Evolutionary conservation across 2,329 filamentous ascomycete species (phyloP), one percentile per base, ranked within the genome.

Genomic region (Coniosporium tulheliwenetii): DNA sequence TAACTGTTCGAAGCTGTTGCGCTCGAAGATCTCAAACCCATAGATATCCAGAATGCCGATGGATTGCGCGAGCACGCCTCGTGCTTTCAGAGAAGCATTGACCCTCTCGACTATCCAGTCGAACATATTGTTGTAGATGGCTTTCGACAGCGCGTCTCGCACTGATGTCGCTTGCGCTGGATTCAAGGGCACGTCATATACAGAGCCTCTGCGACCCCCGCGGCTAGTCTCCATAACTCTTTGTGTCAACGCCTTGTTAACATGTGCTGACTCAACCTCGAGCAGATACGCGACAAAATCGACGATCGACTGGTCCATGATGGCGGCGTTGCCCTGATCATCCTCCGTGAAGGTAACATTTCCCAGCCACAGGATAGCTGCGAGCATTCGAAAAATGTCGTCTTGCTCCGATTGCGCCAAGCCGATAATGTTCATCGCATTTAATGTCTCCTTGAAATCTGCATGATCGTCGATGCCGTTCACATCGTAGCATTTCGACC

Each of bases 11-110:
- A 98, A 98, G 48, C 85, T 95, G 67, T 98, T 98, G 66, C 89
- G 91, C 59, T 98, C 91, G 50, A 98, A 98, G 50, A 98, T 98
- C 58, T 98, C 91, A 55, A 98, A 98, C 2, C 91, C 91, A 59
- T 98, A 98, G 50, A 98, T 98, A 70, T 98, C 91, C 49, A 98
- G 71, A 56, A 98, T 96, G 56, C 91, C 91, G 50, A 98, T 91
- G 2, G 84, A 84, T 59, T 95, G 91, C 35, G 76, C 67, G 3
- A 87, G 74, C 0, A 75, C 65, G 38, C 84, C 81, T 46, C 79
- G 75, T 14, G 89, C 83, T 58, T 84, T 79, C 44, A 96, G 65
- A 4, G 89, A 94, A 48, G 79, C 75, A 62, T 96, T 96, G 50
- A 96, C 79, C 49, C 91, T 81, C 52, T 81, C 76, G 14, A 96